Conservation (phyloP, 768 basidiomycete species). For the Trametes punicea region DNA sequence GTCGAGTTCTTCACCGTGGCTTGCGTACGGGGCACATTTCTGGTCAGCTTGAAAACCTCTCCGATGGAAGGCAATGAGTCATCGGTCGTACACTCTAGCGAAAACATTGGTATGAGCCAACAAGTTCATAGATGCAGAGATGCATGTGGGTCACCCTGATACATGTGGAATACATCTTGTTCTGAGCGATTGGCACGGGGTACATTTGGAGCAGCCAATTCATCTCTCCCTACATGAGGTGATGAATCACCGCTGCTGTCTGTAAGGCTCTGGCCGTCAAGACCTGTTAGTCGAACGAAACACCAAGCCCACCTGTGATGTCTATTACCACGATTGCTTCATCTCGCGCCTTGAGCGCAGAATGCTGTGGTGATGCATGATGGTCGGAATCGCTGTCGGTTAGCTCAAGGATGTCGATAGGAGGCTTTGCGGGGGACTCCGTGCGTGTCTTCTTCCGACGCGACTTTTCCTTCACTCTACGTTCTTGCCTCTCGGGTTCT, state of each 20-base stretch:
- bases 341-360: neutral
- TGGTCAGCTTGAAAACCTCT: neutral
- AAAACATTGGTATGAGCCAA: neutral
- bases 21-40: neutral
- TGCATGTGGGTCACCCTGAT: no score
- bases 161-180: neutral
- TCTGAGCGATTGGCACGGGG: neutral
- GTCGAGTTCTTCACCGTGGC: no score
- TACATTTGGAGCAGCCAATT: neutral
- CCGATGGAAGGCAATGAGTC: slow-evolving; percentile 10
- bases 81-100: slow-evolving; percentile 6
- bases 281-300: no score
- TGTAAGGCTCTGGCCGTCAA: no score
- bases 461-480: slow-evolving; percentile 23
- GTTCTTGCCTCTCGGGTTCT: slow-evolving; percentile 62
- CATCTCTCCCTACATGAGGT: neutral
- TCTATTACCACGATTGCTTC: neutral
- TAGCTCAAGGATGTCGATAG: slow-evolving; percentile 20
- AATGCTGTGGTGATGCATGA: neutral
- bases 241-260: no score
- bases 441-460: slow-evolving; percentile 23
- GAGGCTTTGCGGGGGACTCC: slow-evolving; percentile 9
- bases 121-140: no score
- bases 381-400: slow-evolving; percentile 13
- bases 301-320: slow-evolving; percentile 7